Evolutionary conservation across 257 asterid genomes (phyloP).

Genomic region (Jacaranda mimosifolia): DNA sequence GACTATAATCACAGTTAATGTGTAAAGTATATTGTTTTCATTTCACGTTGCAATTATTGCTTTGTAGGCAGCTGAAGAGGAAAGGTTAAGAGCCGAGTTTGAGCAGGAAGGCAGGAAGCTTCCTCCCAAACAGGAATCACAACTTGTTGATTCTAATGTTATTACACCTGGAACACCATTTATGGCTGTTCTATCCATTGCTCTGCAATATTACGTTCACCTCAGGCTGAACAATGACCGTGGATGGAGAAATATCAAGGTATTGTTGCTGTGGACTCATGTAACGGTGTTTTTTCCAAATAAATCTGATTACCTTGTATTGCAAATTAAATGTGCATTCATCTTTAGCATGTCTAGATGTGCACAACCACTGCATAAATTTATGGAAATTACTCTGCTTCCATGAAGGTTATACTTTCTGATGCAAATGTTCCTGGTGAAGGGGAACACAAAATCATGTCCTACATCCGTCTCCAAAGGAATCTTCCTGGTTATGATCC

Average conservation of each 20-base stretch:
- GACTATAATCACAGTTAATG: conserved; percentile 11
- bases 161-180: conserved; percentile 96
- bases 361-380: conserved; percentile 19
- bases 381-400: conserved; percentile 36
- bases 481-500: conserved; percentile 91
- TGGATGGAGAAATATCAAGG: conserved; percentile 97
- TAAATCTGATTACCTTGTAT: conserved; percentile 8
- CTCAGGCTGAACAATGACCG: conserved; percentile 84
- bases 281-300: not conserved
- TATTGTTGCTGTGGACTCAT: conserved; percentile 37
- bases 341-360: conserved; percentile 30
- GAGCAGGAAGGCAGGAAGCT: conserved; percentile 90
- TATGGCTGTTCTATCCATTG: conserved; percentile 87
- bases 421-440: conserved; percentile 99
- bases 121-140: conserved; percentile 87
- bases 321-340: not conserved
- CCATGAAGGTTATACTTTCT: conserved; percentile 87
- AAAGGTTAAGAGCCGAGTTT: conserved; percentile 82
- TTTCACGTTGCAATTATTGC: conserved; percentile 30
- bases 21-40: conserved; percentile 17
- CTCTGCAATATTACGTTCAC: conserved; percentile 87
- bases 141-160: conserved; percentile 85
- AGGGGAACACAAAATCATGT: conserved; percentile 98
- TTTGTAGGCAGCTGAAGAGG: conserved; percentile 92
- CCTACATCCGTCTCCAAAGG: conserved; percentile 91